Conservation (phyloP, 2,329 filamentous ascomycete species). For the Grosmannia penicillata region DNA sequence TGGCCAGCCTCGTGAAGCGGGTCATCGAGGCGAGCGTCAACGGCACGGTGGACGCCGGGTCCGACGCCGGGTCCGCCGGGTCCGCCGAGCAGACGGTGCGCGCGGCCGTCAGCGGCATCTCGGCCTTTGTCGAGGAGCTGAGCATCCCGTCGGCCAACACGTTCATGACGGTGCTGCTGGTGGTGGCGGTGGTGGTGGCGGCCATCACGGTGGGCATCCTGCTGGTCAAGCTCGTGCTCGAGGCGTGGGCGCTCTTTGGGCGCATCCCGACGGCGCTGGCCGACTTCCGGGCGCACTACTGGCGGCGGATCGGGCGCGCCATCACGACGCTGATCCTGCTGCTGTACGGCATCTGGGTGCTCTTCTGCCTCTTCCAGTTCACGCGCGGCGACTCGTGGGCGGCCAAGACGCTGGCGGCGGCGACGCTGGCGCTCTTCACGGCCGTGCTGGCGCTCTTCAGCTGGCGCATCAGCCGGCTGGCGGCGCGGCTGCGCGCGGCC, state of each 20-base stretch:
- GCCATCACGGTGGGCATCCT: constrained; percentile 75
- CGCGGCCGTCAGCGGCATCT: constrained; percentile 54
- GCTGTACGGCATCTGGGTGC: constrained; percentile 85
- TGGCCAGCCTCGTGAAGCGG: constrained; percentile 41
- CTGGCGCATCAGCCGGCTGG: constrained; percentile 67
- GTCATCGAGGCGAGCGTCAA: constrained; percentile 32
- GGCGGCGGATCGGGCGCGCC: constrained; percentile 78
- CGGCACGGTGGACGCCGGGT: constrained; percentile 14
- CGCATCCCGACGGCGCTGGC: constrained; percentile 66
- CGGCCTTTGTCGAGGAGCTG: constrained; percentile 71
- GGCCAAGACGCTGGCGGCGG: constrained; percentile 66
- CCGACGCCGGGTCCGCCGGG: constrained; percentile 10
- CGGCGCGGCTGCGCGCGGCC: constrained; percentile 54
- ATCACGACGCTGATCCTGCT: constrained; percentile 83
- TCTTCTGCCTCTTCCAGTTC: constrained; percentile 95
- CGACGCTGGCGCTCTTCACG: constrained; percentile 73
- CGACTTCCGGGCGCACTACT: constrained; percentile 90
- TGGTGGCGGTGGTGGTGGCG: constrained; percentile 78
- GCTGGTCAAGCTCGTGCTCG: constrained; percentile 80
- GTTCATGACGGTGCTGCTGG: constrained; percentile 86
- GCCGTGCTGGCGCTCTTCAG: constrained; percentile 68
- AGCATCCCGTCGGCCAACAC: constrained; percentile 78
- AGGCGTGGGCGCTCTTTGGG: constrained; percentile 80
- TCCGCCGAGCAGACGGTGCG: constrained; percentile 17
- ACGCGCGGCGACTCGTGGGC: constrained; percentile 89